Percentiles rank a stretch among this genome's conserved stretches.
These are phyloP conservation scores for Acanthamoeba lugdunensis DNA, from an alignment of 208 protist species.

Conservation along the genomic window DNA sequence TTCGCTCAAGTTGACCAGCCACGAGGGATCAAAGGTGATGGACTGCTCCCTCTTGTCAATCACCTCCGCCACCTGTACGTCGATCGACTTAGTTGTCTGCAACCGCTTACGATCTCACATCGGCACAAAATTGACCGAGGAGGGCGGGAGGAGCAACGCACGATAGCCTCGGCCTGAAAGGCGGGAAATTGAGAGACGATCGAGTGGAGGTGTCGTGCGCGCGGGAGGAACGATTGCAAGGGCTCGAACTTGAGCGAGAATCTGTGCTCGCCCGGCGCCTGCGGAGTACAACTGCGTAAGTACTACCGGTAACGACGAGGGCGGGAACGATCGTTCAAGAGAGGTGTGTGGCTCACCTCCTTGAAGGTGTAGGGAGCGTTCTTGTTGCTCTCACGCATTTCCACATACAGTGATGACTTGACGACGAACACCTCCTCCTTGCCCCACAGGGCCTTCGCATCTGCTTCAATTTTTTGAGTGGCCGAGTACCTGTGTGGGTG, in stretches of 20 bases:
- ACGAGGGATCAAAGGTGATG: conserved; percentile 77
- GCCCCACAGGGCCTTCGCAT: not conserved
- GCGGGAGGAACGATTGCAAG: conserved; percentile 37
- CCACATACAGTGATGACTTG: not conserved
- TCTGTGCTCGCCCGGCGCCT: conserved; percentile 43
- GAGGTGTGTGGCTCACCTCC: not conserved
- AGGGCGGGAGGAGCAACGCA: not conserved
- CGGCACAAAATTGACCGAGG: not conserved
- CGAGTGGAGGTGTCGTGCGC: conserved; percentile 18
- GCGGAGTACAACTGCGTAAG: not conserved
- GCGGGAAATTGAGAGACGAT: conserved; percentile 41
- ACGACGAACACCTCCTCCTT: conserved; percentile 63
- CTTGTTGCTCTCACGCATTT: conserved; percentile 83
- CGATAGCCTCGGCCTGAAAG: conserved; percentile 25
- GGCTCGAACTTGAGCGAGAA: conserved; percentile 65
- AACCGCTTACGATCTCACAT: not conserved
- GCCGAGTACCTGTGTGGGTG: not conserved
- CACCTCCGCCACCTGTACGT: conserved; percentile 59
- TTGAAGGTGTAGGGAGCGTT: conserved; percentile 83
- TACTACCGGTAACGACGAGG: not conserved
- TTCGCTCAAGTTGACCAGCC: conserved; percentile 80
- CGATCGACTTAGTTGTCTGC: not conserved
- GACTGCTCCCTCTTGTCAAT: conserved; percentile 78
- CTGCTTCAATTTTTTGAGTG: not conserved
- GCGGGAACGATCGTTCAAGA: not conserved